A percentile compares a stretch with the other conserved stretches of the same genome.
phyloP scores from a whole-genome alignment of 2,329 filamentous ascomycete genomes.

The Fusarium mexicanum region DNA sequence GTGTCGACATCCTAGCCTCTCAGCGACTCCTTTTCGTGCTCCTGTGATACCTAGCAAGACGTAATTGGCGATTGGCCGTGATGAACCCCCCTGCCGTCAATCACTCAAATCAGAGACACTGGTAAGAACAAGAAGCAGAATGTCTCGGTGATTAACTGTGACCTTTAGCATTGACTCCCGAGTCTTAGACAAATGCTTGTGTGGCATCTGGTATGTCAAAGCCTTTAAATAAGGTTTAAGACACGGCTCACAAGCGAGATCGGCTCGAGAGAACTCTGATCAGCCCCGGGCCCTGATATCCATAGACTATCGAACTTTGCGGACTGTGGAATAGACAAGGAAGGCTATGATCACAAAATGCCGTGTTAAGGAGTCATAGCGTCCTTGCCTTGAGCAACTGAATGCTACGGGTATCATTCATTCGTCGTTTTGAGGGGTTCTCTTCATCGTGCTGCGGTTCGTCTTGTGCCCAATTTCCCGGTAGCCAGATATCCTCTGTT shows the following conservation, averaged over 20 bases:
- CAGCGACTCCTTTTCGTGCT: not conserved
- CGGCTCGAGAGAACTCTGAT: not conserved
- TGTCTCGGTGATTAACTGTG: constrained; percentile 4
- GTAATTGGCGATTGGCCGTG: not conserved
- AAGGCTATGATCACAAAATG: not conserved
- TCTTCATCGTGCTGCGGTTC: constrained; percentile 47
- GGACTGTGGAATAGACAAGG: not conserved
- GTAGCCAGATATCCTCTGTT: constrained; percentile 89
- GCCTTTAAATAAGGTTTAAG: constrained; percentile 1
- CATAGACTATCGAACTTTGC: not conserved
- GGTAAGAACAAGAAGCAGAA: not conserved
- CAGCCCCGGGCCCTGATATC: not conserved
- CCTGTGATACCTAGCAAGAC: not conserved
- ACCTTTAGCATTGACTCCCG: not conserved
- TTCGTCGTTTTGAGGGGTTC: constrained; percentile 2
- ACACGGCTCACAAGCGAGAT: not conserved
- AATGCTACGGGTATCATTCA: constrained; percentile 10
- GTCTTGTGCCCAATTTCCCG: constrained; percentile 73
- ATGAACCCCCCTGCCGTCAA: not conserved
- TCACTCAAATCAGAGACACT: constrained; percentile 1
- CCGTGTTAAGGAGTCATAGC: not conserved
- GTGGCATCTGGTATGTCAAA: not conserved
- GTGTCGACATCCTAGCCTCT: not conserved
- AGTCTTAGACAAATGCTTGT: constrained; percentile 12
- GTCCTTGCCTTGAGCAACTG: not conserved